Percentiles rank a stretch among this genome's conserved stretches.
phyloP scores from a whole-genome alignment of 2,329 filamentous ascomycete species.

The Aspergillus fructus region DNA sequence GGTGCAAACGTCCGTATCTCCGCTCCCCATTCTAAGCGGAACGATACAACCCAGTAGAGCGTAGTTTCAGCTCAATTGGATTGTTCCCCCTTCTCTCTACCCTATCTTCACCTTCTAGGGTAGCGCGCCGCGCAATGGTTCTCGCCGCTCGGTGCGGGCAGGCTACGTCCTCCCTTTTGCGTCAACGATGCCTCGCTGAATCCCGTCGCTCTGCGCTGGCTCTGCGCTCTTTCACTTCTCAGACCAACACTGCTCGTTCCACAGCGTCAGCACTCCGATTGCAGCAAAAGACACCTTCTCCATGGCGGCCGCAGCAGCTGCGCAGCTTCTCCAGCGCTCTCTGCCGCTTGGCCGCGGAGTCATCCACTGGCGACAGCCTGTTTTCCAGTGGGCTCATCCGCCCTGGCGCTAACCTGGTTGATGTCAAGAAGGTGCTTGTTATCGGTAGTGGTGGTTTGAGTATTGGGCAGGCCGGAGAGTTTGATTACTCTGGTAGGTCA shows the following conservation, averaged over 20 bases:
- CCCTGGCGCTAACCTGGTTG: slow-evolving; percentile 70
- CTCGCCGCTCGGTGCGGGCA: slow-evolving; percentile 47
- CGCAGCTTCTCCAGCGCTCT: slow-evolving; percentile 44
- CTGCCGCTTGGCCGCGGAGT: slow-evolving; percentile 40
- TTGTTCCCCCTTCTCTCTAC: slow-evolving; percentile 9
- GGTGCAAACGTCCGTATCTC: slow-evolving; percentile 8
- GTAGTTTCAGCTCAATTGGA: slow-evolving; percentile 17
- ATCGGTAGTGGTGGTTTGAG: slow-evolving; percentile 93
- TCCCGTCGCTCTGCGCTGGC: slow-evolving; percentile 35
- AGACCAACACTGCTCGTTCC: slow-evolving; percentile 30
- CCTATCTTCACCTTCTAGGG: slow-evolving; percentile 11
- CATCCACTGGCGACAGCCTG: slow-evolving; percentile 79
- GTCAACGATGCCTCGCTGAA: slow-evolving; percentile 43
- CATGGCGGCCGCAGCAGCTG: slow-evolving; percentile 43
- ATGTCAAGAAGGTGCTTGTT: slow-evolving; percentile 96
- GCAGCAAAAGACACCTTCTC: slow-evolving; percentile 35
- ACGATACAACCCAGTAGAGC: slow-evolving; percentile 11
- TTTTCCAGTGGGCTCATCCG: slow-evolving; percentile 84
- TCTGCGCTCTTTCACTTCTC: slow-evolving; percentile 40
- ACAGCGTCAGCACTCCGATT: slow-evolving; percentile 35
- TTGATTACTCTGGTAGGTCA: slow-evolving; percentile 90
- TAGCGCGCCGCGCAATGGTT: slow-evolving; percentile 44
- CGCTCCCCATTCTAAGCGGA: slow-evolving; percentile 6
- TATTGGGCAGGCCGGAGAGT: slow-evolving; percentile 97
- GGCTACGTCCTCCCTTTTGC: slow-evolving; percentile 40